Evolutionary conservation across 805 yeast species (phyloP).

Genomic region (Lachancea fermentati): DNA sequence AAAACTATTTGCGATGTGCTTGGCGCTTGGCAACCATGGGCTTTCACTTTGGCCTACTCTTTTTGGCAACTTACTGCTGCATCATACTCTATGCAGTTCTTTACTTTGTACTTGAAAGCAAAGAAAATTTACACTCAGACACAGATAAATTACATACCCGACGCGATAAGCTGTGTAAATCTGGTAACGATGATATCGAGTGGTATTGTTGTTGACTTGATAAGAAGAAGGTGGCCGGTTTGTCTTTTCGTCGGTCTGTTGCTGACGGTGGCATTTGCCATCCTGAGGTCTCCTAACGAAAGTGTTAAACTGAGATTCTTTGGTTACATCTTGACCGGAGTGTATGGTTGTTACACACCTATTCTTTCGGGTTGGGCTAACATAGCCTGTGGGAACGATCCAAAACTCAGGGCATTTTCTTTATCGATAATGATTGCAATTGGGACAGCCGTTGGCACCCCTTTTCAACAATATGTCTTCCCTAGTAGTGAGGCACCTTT

Average conservation of each 20-base stretch:
- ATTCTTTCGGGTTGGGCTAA: constrained; percentile 14
- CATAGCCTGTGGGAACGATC: constrained; percentile 17
- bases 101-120: constrained; percentile 14
- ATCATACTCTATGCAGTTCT: constrained; percentile 24
- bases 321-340: constrained; percentile 20
- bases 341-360: constrained; percentile 14
- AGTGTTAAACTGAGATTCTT: constrained; percentile 16
- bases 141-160: constrained; percentile 15
- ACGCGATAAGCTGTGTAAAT: constrained; percentile 9
- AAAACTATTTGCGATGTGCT: neutral
- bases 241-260: constrained; percentile 9
- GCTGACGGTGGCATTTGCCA: constrained; percentile 4
- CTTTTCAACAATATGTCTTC: constrained; percentile 29
- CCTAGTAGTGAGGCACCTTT: constrained; percentile 32
- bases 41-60: constrained; percentile 21
- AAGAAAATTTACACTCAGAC: constrained; percentile 12
- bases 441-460: constrained; percentile 22
- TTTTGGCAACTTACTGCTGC: constrained; percentile 26
- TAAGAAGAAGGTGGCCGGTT: constrained; percentile 19
- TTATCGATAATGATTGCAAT: constrained; percentile 25
- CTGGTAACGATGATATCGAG: constrained; percentile 10
- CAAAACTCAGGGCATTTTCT: constrained; percentile 24
- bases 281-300: constrained; percentile 12
- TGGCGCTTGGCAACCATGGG: constrained; percentile 17
- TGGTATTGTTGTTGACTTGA: constrained; percentile 22